Evolutionary conservation across 2,329 filamentous ascomycete species (phyloP).

Genomic region (Aureobasidium musti): DNA sequence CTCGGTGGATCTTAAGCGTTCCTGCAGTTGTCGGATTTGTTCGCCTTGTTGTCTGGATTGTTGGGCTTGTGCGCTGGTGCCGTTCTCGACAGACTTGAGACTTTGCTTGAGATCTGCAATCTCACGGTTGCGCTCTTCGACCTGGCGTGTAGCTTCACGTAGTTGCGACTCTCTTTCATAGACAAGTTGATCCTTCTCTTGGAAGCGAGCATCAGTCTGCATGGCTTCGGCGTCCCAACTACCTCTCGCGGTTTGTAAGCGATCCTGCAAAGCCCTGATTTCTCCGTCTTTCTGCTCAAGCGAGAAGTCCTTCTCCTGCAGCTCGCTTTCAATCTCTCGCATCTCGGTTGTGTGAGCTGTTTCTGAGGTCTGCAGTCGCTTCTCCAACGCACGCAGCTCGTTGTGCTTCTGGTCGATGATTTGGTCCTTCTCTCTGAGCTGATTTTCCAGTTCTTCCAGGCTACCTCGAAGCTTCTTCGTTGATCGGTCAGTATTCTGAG

Average conservation of each 20-base stretch:
- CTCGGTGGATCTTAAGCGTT: constrained; percentile 50
- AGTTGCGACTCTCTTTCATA: constrained; percentile 74
- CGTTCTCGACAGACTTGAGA: constrained; percentile 37
- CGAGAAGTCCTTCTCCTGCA: constrained; percentile 62
- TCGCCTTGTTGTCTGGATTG: constrained; percentile 54
- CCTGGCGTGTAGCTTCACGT: constrained; percentile 70
- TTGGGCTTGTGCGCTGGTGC: constrained; percentile 52
- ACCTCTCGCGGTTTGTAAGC: constrained; percentile 43
- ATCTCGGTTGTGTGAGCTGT: constrained; percentile 35
- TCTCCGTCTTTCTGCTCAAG: constrained; percentile 44
- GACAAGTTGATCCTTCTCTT: constrained; percentile 51
- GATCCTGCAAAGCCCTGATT: constrained; percentile 42
- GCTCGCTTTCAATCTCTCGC: constrained; percentile 45
- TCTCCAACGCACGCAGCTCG: constrained; percentile 40
- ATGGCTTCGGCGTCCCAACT: constrained; percentile 45
- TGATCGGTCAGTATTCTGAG: constrained; percentile 42
- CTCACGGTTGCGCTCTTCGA: constrained; percentile 75
- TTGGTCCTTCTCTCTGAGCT: constrained; percentile 42
- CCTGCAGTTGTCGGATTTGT: constrained; percentile 52
- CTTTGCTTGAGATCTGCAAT: constrained; percentile 47
- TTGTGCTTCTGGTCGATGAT: constrained; percentile 42
- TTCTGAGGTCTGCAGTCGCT: constrained; percentile 39
- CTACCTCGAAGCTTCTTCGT: constrained; percentile 44
- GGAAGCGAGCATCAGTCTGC: constrained; percentile 42
- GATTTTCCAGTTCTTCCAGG: constrained; percentile 40